phyloP scores from a whole-genome alignment of 768 basidiomycete genomes.

The Hypsizygus marmoreus region DNA sequence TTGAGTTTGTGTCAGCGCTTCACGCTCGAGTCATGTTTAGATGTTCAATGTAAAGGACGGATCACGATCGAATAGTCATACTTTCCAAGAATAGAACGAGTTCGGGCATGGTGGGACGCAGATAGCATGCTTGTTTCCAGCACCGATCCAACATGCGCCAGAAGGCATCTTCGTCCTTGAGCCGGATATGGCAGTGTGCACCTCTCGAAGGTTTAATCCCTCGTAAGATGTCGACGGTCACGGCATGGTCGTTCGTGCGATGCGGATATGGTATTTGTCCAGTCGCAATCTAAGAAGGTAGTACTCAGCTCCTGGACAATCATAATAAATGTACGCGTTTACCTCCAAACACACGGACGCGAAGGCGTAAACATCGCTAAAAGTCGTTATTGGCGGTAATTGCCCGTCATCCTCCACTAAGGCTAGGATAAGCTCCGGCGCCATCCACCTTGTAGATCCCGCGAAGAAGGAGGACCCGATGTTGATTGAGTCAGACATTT shows the following conservation, averaged over 20 bases:
- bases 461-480: conserved; percentile 45
- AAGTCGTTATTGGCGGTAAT: conserved; percentile 47
- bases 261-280: conserved; percentile 54
- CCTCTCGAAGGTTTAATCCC: conserved; percentile 49
- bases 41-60: too few relatives aligned
- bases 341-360: conserved; percentile 63
- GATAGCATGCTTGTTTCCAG: conserved; percentile 39
- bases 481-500: conserved; percentile 42
- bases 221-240: conserved; percentile 55
- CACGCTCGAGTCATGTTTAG: too few relatives aligned
- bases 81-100: conserved; percentile 33
- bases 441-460: conserved; percentile 56
- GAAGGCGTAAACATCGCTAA: conserved; percentile 63
- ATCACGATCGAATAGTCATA: conserved; percentile 16
- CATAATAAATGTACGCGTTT: background rate
- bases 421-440: conserved; percentile 55
- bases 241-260: conserved; percentile 56
- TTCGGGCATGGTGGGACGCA: conserved; percentile 47
- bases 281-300: conserved; percentile 43
- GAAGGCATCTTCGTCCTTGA: conserved; percentile 36
- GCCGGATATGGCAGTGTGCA: conserved; percentile 25
- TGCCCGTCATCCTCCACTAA: conserved; percentile 48
- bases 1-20: too few relatives aligned
- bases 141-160: conserved; percentile 48
- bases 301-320: background rate